phyloP scores from a whole-genome alignment of 2,329 filamentous ascomycete species.

The Aspergillus ustus region DNA sequence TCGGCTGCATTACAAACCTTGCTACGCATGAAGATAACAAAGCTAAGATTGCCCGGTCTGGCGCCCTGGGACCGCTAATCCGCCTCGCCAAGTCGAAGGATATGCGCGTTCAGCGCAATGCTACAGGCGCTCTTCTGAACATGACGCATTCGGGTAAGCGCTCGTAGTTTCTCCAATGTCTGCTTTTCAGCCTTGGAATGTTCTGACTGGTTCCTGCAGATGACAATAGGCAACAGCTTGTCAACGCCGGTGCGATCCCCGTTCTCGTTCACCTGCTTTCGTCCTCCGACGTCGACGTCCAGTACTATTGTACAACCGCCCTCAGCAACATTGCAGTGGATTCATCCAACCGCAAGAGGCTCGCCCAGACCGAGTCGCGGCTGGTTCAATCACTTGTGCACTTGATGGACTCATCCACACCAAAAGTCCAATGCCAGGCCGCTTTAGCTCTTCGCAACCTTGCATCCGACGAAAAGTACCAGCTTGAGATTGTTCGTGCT shows the following conservation, averaged over 20 bases:
- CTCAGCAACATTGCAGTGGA: constrained; percentile 99
- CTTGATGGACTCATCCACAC: constrained; percentile 95
- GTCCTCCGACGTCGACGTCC: constrained; percentile 92
- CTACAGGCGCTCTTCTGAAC: constrained; percentile 92
- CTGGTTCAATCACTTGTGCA: constrained; percentile 93
- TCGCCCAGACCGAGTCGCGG: constrained; percentile 87
- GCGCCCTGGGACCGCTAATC: constrained; percentile 87
- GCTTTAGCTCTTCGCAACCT: constrained; percentile 92
- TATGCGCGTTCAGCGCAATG: constrained; percentile 97
- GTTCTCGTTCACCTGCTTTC: constrained; percentile 94
- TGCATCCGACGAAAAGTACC: constrained; percentile 97
- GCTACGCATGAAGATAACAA: constrained; percentile 99
- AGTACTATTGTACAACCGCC: constrained; percentile 99
- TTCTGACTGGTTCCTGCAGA: constrained; percentile 59
- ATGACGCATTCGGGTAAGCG: constrained; percentile 95
- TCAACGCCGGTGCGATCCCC: constrained; percentile 96
- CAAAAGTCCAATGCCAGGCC: constrained; percentile 97
- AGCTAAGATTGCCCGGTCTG: constrained; percentile 94
- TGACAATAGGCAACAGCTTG: constrained; percentile 95
- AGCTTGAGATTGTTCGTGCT: constrained; percentile 93
- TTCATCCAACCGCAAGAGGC: constrained; percentile 82
- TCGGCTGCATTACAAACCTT: constrained; percentile 97
- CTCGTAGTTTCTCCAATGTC: background rate
- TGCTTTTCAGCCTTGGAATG: background rate
- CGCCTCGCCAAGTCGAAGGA: constrained; percentile 95